Base-by-base conservation (phyloP, 2,329 filamentous ascomycete species). In the Ophiobolus disseminans region DNA sequence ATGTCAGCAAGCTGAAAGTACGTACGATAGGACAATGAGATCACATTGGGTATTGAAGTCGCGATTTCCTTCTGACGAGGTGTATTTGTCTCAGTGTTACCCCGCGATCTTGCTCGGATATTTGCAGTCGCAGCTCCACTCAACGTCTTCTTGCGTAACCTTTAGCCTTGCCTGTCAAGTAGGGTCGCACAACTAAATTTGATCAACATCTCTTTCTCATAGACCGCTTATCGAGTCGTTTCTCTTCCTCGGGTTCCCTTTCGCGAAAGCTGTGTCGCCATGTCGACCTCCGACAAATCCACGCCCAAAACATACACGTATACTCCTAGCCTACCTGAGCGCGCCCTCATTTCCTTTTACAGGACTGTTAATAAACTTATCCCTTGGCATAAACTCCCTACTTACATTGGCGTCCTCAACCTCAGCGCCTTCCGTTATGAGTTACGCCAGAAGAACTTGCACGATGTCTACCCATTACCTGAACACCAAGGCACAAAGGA, bases 321-420 rank as follows among this genome's bases (percentile, higher is more conserved):
- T 32, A 59, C 32, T 2, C 45, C 51, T 11, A 45, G 56, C 13
- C 31, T 63, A 5, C 38, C 48, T 7, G 47, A 62, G 35, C 53
- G 51, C 23, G 36, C 39, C 9, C 60, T 69, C 4, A 63, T 76
- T 14, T 53, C 45, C 8, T 11, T 68, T 2, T 78, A 76, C 50
- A 69, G 73, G 14, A 31, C 69, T 16, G 55, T 78, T 37, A 77
- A 78, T 52, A 60, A 61, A 14, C 48, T 72, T 14, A 59, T 78
- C 10, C 65, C 71, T 35, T 79, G 76, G 76, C 74, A 78, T 56
- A 76, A 74, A 47, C 66, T 79, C 1, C 75, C 76, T 1, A 64
- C 63, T 5, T 53, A 71, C 26, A 50, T 79, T 13, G 75, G 76
- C 2, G 73, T 70, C 7, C 49, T 78, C 45, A 79, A 80, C 48